These are phyloP conservation scores for Arabidopsis hybrid DNA, from an alignment of 441 rosid species.

Conservation along the genomic window DNA sequence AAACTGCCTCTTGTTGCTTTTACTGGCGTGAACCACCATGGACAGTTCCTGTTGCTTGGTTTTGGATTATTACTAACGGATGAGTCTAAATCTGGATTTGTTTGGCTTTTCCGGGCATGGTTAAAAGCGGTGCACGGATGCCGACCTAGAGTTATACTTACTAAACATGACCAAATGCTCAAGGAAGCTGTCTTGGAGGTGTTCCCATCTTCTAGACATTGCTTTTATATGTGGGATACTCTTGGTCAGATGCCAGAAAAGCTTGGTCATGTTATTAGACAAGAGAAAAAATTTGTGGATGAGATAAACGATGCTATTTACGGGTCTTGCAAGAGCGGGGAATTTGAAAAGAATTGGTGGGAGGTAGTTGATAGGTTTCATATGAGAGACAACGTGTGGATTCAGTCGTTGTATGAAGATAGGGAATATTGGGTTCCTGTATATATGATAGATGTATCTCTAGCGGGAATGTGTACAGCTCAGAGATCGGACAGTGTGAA, in stretches of 20 bases:
- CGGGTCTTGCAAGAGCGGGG: slow-evolving; percentile 53
- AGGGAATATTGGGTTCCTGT: slow-evolving; percentile 66
- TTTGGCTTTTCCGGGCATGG: slow-evolving; percentile 82
- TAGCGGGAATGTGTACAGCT: slow-evolving; percentile 68
- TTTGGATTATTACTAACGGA: slow-evolving; percentile 69
- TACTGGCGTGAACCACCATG: slow-evolving; percentile 74
- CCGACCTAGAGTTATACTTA: slow-evolving; percentile 65
- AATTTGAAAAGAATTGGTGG: slow-evolving; percentile 72
- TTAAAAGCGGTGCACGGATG: slow-evolving; percentile 69
- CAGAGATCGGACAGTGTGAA: slow-evolving; percentile 59
- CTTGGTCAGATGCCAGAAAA: slow-evolving; percentile 69
- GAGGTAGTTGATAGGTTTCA: slow-evolving; percentile 58
- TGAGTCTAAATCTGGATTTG: slow-evolving; percentile 60
- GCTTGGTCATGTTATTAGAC: slow-evolving; percentile 53
- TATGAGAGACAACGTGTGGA: slow-evolving; percentile 60
- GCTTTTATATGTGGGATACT: slow-evolving; percentile 70
- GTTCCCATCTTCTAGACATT: slow-evolving; percentile 65
- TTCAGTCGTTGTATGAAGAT: slow-evolving; percentile 61
- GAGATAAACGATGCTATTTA: slow-evolving; percentile 61
- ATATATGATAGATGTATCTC: slow-evolving; percentile 57
- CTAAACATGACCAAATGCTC: slow-evolving; percentile 62
- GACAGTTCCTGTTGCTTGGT: slow-evolving; percentile 74
- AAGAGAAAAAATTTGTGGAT: slow-evolving; percentile 51
- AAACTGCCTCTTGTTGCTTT: slow-evolving; percentile 72
- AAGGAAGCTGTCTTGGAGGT: slow-evolving; percentile 67